Evolutionary conservation across 1,139 yeast species (phyloP).

Genomic region (Hanseniaspora gamundiae): DNA sequence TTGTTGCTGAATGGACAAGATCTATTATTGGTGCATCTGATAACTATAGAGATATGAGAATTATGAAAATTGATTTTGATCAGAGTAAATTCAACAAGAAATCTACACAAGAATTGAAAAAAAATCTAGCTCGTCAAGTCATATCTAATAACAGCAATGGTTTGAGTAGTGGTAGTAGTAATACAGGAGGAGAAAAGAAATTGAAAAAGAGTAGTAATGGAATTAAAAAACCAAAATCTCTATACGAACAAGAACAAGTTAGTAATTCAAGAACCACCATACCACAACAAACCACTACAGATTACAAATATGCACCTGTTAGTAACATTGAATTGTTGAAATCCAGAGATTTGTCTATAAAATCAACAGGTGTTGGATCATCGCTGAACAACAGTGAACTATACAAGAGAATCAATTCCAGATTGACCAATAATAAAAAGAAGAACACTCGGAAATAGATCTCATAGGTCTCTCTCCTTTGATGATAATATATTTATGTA

Average conservation of each 20-base stretch:
- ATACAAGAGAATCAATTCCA: constrained; percentile 48
- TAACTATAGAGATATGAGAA: constrained; percentile 79
- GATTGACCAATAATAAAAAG: constrained; percentile 18
- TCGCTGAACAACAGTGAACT: constrained; percentile 54
- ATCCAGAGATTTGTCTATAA: constrained; percentile 17
- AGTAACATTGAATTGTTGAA: constrained; percentile 36
- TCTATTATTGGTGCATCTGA: constrained; percentile 95
- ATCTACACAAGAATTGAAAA: constrained; percentile 21
- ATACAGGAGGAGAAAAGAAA: too few species aligned
- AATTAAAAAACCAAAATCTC: constrained; percentile 26
- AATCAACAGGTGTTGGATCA: constrained; percentile 38
- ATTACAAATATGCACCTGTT: constrained; percentile 83
- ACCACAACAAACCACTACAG: constrained; percentile 79
- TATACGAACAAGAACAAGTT: constrained; percentile 86
- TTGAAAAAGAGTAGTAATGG: too few species aligned
- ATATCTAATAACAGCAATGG: too few species aligned
- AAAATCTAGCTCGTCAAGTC: constrained; percentile 8
- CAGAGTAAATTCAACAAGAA: constrained; percentile 41
- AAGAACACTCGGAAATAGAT: neutral
- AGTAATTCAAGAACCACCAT: constrained; percentile 91
- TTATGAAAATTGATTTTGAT: constrained; percentile 61
- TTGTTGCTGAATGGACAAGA: constrained; percentile 96
- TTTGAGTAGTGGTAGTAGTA: too few species aligned
- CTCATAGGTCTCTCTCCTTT: too few species aligned
- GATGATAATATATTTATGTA: too few species aligned